Conservation (phyloP, 306 rosid genomes). For the Delonix regia region DNA sequence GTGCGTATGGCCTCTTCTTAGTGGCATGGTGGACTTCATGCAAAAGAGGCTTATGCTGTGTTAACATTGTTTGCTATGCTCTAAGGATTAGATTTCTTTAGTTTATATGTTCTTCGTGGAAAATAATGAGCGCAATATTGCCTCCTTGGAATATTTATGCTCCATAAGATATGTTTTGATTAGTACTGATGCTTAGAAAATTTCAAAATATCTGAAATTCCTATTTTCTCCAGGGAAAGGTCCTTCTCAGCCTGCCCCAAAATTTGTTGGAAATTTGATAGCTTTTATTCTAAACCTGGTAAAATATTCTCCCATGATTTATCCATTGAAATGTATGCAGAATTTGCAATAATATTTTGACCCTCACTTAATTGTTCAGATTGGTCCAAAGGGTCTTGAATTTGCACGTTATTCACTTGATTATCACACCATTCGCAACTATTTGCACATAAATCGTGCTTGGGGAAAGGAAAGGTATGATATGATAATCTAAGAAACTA, state of each 20-base stretch:
- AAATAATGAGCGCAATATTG: not conserved
- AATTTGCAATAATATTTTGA: conserved; percentile 20
- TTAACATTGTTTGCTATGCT: not conserved
- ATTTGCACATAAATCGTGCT: conserved; percentile 65
- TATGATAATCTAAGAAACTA: not conserved
- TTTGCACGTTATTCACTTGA: conserved; percentile 96
- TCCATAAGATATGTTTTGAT: conserved; percentile 20
- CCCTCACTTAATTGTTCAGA: conserved; percentile 46
- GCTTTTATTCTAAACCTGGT: conserved; percentile 94
- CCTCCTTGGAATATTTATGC: conserved; percentile 11
- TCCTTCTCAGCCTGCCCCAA: conserved; percentile 93
- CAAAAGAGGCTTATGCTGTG: not conserved
- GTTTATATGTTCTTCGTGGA: conserved; percentile 1
- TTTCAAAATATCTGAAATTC: conserved; percentile 21
- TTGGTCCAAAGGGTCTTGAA: conserved; percentile 94
- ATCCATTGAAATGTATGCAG: conserved; percentile 1
- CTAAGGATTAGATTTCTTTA: not conserved
- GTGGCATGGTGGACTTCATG: not conserved
- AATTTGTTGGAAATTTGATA: conserved; percentile 74
- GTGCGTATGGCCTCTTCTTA: not conserved
- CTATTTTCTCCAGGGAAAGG: conserved; percentile 65
- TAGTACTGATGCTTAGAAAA: conserved; percentile 8
- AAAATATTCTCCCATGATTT: conserved; percentile 26
- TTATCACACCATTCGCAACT: conserved; percentile 94
- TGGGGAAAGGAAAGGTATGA: conserved; percentile 96